Conservation (phyloP, 2,329 filamentous ascomycete genomes). For the Talaromyces islandicus region DNA sequence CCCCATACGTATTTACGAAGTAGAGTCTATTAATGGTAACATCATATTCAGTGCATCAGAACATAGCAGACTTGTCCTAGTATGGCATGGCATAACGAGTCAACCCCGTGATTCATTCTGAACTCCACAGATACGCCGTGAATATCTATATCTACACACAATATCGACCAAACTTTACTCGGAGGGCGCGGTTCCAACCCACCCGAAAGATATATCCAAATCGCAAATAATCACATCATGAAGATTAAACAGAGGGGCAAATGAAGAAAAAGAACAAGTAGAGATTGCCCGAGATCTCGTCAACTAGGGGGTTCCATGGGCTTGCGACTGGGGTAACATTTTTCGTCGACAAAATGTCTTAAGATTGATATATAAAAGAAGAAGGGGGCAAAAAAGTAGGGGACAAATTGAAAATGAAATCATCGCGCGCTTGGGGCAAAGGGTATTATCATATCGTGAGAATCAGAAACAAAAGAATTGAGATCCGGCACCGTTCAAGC, state of each 20-base stretch:
- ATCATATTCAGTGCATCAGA: background rate
- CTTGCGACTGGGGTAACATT: background rate
- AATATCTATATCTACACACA: slow-evolving; percentile 11
- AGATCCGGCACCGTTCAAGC: slow-evolving; percentile 17
- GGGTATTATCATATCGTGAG: slow-evolving; percentile 12
- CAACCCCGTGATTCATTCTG: background rate
- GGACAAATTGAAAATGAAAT: background rate
- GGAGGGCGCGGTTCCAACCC: background rate
- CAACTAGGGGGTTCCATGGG: background rate
- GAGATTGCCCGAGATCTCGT: background rate
- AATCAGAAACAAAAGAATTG: slow-evolving; percentile 17
- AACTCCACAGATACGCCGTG: background rate
- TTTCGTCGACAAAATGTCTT: background rate
- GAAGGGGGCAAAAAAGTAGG: background rate
- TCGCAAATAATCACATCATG: background rate
- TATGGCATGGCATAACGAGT: background rate
- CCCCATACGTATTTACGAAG: too few species aligned
- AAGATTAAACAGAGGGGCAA: background rate
- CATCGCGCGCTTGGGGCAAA: slow-evolving; percentile 12
- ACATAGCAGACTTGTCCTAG: background rate
- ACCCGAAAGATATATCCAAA: background rate
- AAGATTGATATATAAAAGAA: background rate
- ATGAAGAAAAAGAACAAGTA: background rate
- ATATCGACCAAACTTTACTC: background rate
- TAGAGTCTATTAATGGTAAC: background rate